Evolutionary conservation across 2,329 filamentous ascomycete genomes (phyloP).

Genomic region (Capronia coronata): DNA sequence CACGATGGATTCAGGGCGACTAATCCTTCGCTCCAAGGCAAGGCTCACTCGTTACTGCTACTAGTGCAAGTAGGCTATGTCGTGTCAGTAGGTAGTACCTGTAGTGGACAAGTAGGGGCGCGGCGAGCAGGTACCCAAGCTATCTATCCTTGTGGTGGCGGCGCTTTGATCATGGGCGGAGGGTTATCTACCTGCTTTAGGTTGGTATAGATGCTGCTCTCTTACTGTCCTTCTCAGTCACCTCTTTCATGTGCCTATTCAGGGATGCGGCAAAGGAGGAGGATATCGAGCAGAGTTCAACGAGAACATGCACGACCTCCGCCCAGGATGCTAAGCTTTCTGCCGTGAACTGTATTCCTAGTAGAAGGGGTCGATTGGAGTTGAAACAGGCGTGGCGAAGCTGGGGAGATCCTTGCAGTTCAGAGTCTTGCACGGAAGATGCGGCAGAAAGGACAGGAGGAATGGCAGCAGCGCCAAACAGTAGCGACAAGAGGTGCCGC

Average conservation of each 20-base stretch:
- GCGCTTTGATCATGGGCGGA: too few relatives aligned
- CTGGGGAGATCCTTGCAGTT: neutral
- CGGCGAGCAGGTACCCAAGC: too few relatives aligned
- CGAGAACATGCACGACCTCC: too few relatives aligned
- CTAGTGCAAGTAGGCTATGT: neutral
- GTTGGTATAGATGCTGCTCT: too few relatives aligned
- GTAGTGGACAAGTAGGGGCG: too few relatives aligned
- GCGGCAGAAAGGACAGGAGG: neutral
- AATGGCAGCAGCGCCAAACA: neutral
- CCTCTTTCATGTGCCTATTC: too few relatives aligned
- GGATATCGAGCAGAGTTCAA: too few relatives aligned
- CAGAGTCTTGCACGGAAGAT: neutral
- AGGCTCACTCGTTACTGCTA: conserved; percentile 6
- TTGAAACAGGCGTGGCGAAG: neutral
- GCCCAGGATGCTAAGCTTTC: conserved; percentile 15
- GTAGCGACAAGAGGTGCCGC: conserved; percentile 1
- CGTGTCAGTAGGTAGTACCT: neutral
- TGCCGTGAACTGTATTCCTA: conserved; percentile 4
- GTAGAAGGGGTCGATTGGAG: too few relatives aligned
- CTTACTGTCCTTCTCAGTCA: too few relatives aligned
- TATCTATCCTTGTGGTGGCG: too few relatives aligned
- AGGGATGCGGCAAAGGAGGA: too few relatives aligned
- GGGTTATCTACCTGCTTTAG: too few relatives aligned
- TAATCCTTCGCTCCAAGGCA: conserved; percentile 4
- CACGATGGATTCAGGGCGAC: neutral